These are phyloP conservation scores for Rauvolfia tetraphylla DNA, from an alignment of 257 asterid genomes.

Conservation along the genomic window DNA sequence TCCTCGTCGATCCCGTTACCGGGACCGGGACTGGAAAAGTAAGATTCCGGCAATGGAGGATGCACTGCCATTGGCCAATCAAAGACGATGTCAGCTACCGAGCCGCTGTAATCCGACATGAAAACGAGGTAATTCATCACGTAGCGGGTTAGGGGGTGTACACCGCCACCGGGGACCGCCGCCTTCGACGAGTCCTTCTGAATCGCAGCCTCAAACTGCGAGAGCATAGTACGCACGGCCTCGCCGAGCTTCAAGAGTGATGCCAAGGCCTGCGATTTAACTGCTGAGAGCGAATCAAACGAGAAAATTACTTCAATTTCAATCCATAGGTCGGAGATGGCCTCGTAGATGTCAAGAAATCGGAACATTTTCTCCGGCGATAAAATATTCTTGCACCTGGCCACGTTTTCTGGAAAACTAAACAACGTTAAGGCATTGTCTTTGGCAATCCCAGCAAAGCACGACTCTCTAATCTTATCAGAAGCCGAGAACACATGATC, in stretches of 20 bases:
- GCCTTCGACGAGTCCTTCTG: conserved; percentile 65
- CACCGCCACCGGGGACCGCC: conserved; percentile 50
- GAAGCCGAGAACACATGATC: conserved; percentile 63
- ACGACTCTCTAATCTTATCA: conserved; percentile 47
- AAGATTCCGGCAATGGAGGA: conserved; percentile 59
- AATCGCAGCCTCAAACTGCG: conserved; percentile 74
- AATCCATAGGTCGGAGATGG: conserved; percentile 61
- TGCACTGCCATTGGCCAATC: conserved; percentile 42
- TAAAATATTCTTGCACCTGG: conserved; percentile 46
- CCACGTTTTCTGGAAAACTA: conserved; percentile 48
- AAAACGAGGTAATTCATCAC: conserved; percentile 80
- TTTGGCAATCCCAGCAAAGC: conserved; percentile 55
- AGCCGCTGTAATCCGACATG: conserved; percentile 67
- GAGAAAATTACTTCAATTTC: conserved; percentile 58
- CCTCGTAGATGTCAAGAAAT: conserved; percentile 63
- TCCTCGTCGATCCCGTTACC: conserved; percentile 20
- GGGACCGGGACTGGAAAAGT: conserved; percentile 45
- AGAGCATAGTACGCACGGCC: conserved; percentile 52
- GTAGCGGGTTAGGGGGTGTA: conserved; percentile 86
- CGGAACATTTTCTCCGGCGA: conserved; percentile 84
- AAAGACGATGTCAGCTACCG: conserved; percentile 53
- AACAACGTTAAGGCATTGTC: conserved; percentile 53
- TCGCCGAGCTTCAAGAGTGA: conserved; percentile 66
- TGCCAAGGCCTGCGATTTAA: conserved; percentile 48
- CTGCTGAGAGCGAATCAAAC: conserved; percentile 44